Base-by-base conservation (phyloP, 257 asterid genomes). In the Solanum chaucha region DNA sequence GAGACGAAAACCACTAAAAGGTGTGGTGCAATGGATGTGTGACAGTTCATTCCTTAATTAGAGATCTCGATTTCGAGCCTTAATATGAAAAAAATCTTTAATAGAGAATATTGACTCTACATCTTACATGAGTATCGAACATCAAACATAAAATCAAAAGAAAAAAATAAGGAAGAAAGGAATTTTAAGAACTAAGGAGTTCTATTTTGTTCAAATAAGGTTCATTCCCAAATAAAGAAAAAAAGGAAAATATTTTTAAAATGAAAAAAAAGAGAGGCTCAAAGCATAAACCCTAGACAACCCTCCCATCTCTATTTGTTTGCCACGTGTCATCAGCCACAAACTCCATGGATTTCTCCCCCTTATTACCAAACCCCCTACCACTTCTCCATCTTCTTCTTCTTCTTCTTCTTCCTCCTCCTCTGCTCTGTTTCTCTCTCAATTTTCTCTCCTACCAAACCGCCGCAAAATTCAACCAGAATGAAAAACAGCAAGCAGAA, bases 271-370 rank as follows among this genome's bases (percentile, higher is more conserved):
- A 14, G 14, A 11, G 36, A 67, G 40, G 36, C 44, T n/a, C 55
- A 28, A 46, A 74, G 15, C 88, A 87, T 88, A 90, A 90, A 90
- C 92, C 95, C 95, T 92, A 93, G 89, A 86, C 85, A 85, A 83
- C 87, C 83, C 85, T 85, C 81, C 84, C 65, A 87, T 94, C 93
- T 90, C 90, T 90, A 88, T 38, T 67, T 35, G 44, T 3, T 10
- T 58, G 92, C 84, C 97, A 94, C 96, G 96, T 92, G 96, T 93
- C 94, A 88, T 24, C 80, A 78, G 84, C 91, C 92, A 68, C 88
- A 35, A 75, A 58, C 59, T 80, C 88, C 80, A 74, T 80, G 88
- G 89, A 85, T 91, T 91, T 84, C 67, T 59, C 85, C 80, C 83
- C 77, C 61, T 84, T 58, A 28, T 35, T 34, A 71, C 70, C 82